Percentiles rank a stretch among this genome's conserved stretches.
Evolutionary conservation across 2,329 filamentous ascomycete genomes (phyloP).

Genomic region (Hysterium pulicare): DNA sequence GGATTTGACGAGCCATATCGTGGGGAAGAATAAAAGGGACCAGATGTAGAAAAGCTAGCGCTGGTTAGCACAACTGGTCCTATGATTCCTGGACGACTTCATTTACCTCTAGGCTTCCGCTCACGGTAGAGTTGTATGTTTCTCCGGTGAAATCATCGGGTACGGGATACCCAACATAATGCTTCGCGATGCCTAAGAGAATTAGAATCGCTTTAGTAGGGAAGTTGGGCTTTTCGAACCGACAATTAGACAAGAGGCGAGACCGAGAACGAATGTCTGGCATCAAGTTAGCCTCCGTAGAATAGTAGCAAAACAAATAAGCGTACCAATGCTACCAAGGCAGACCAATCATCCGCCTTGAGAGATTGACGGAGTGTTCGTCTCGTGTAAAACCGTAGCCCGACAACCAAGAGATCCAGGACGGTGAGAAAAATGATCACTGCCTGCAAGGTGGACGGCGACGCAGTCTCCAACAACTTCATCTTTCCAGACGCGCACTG

Average conservation of each 20-base stretch:
- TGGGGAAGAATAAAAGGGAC: conserved; percentile 2
- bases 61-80: neutral
- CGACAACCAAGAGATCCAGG: too few species aligned
- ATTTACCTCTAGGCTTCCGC: neutral
- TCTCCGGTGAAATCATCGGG: conserved; percentile 2
- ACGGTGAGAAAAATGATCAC: too few species aligned
- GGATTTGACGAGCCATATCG: conserved; percentile 7
- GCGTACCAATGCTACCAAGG: too few species aligned
- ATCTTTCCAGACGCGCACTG: too few species aligned
- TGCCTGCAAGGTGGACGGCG: too few species aligned
- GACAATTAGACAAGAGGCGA: conserved; percentile 2
- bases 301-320: too few species aligned
- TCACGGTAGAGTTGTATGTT: neutral
- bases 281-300: too few species aligned
- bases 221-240: neutral
- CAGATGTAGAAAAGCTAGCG: conserved; percentile 6
- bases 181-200: conserved; percentile 1
- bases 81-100: neutral
- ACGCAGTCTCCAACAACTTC: too few species aligned
- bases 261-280: conserved; percentile 3
- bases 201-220: neutral
- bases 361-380: too few species aligned
- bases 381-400: too few species aligned
- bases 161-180: conserved; percentile 3
- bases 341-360: too few species aligned